phyloP scores from a whole-genome alignment of 2,329 filamentous ascomycete species.

The Beauveria australis region DNA sequence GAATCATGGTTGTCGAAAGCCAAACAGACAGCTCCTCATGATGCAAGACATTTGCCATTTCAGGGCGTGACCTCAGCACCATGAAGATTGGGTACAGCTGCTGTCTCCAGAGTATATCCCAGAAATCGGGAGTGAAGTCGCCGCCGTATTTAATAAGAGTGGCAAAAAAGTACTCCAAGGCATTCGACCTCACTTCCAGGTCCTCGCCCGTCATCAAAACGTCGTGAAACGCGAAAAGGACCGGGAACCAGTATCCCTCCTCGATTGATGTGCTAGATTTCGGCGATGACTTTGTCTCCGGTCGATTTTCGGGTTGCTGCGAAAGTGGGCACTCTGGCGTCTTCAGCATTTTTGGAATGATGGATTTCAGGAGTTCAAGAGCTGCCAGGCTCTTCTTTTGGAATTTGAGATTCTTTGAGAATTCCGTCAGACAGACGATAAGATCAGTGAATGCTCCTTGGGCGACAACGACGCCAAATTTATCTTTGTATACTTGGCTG shows the following conservation, averaged over 20 bases:
- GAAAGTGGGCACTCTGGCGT: slow-evolving; percentile 93
- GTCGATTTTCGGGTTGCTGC: slow-evolving; percentile 42
- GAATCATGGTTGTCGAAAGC: slow-evolving; percentile 99
- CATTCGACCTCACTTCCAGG: slow-evolving; percentile 83
- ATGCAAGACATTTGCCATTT: slow-evolving; percentile 91
- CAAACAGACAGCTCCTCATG: slow-evolving; percentile 97
- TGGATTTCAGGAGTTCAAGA: slow-evolving; percentile 88
- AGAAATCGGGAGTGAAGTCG: slow-evolving; percentile 88
- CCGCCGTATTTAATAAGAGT: slow-evolving; percentile 83
- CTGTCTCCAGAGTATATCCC: slow-evolving; percentile 97
- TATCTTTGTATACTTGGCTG: slow-evolving; percentile 86
- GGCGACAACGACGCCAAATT: slow-evolving; percentile 91
- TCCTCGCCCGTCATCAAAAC: slow-evolving; percentile 99
- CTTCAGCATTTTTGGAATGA: slow-evolving; percentile 88
- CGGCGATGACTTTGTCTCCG: slow-evolving; percentile 26
- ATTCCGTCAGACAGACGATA: slow-evolving; percentile 92
- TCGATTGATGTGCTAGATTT: slow-evolving; percentile 80
- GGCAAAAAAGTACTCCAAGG: slow-evolving; percentile 94
- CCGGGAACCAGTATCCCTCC: slow-evolving; percentile 97
- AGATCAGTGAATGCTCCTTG: slow-evolving; percentile 96
- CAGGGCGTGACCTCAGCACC: slow-evolving; percentile 89
- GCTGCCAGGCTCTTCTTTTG: slow-evolving; percentile 97
- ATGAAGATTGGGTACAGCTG: slow-evolving; percentile 97
- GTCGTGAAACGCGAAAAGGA: slow-evolving; percentile 96
- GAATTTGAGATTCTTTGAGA: slow-evolving; percentile 97